Evolutionary conservation across 1,284 basidiomycete genomes (phyloP).

Genomic region (Omphalotus olearius): DNA sequence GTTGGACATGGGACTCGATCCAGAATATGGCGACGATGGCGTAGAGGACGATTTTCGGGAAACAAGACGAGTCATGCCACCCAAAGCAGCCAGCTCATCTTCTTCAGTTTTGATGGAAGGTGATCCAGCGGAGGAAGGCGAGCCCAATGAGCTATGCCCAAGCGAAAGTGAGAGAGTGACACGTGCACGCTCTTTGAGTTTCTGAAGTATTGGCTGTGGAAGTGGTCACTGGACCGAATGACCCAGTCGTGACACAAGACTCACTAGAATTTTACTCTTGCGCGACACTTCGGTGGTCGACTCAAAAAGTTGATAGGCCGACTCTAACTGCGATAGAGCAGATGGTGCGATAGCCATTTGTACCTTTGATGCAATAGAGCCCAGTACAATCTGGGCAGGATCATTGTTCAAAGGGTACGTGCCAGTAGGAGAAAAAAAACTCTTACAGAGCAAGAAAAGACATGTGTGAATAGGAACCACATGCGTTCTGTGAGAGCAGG

Average conservation of each 20-base stretch:
- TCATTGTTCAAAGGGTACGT: background rate
- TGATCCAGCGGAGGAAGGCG: conserved; percentile 25
- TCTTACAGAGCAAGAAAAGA: conserved; percentile 66
- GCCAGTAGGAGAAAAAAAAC: background rate
- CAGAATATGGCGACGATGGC: conserved; percentile 40
- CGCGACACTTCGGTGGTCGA: conserved; percentile 47
- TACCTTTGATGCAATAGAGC: conserved; percentile 61
- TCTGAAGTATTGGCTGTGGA: conserved; percentile 55
- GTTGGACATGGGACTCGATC: conserved; percentile 16
- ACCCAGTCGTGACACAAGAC: conserved; percentile 10
- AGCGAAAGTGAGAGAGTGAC: conserved; percentile 4
- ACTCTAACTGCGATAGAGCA: conserved; percentile 58
- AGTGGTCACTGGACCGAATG: conserved; percentile 4
- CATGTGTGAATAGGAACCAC: conserved; percentile 72
- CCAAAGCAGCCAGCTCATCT: conserved; percentile 54
- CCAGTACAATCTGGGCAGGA: conserved; percentile 55
- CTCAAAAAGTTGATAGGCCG: conserved; percentile 53
- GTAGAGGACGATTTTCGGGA: conserved; percentile 42
- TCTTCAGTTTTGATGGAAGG: conserved; percentile 47
- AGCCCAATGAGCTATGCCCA: conserved; percentile 21
- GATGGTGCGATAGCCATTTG: conserved; percentile 58
- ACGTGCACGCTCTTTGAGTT: conserved; percentile 46
- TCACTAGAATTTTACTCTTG: conserved; percentile 57
- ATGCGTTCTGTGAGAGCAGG: conserved; percentile 59
- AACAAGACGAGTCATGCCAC: conserved; percentile 58